phyloP scores from a whole-genome alignment of 257 asterid genomes.

The Ilex aquifolium region DNA sequence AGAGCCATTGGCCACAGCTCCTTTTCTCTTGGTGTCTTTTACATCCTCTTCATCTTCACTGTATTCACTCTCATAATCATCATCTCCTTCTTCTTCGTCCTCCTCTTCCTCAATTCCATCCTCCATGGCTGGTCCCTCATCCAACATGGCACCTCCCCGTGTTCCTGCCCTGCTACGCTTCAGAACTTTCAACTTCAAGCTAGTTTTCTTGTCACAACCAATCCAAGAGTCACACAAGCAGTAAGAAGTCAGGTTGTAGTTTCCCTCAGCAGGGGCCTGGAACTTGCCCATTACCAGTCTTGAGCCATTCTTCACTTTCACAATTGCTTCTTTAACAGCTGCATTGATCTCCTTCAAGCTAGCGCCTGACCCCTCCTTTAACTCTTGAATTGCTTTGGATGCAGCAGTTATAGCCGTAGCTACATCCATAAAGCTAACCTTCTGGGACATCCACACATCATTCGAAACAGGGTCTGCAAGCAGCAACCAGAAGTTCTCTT shows the following conservation, averaged over 20 bases:
- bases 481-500: conserved; percentile 86
- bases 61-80: conserved; percentile 72
- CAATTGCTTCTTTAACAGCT: conserved; percentile 62
- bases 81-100: conserved; percentile 64
- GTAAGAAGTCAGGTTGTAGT: conserved; percentile 59
- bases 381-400: conserved; percentile 51
- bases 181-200: conserved; percentile 51
- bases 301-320: conserved; percentile 59
- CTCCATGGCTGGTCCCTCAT: conserved; percentile 29
- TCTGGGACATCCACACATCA: conserved; percentile 72
- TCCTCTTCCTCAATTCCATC: conserved; percentile 58
- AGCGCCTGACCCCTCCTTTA: conserved; percentile 60
- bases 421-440: conserved; percentile 59
- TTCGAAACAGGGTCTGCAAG: conserved; percentile 70
- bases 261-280: conserved; percentile 66
- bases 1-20: conserved; percentile 14
- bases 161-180: conserved; percentile 61
- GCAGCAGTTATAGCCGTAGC: conserved; percentile 59
- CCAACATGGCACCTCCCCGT: conserved; percentile 33
- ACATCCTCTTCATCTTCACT: conserved; percentile 70
- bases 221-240: conserved; percentile 82
- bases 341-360: conserved; percentile 45
- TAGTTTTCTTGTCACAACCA: conserved; percentile 53
- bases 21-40: conserved; percentile 23
- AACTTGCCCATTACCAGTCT: conserved; percentile 70